phyloP scores from a whole-genome alignment of 352 stramenopile species.

The Pythium aristosporum region DNA sequence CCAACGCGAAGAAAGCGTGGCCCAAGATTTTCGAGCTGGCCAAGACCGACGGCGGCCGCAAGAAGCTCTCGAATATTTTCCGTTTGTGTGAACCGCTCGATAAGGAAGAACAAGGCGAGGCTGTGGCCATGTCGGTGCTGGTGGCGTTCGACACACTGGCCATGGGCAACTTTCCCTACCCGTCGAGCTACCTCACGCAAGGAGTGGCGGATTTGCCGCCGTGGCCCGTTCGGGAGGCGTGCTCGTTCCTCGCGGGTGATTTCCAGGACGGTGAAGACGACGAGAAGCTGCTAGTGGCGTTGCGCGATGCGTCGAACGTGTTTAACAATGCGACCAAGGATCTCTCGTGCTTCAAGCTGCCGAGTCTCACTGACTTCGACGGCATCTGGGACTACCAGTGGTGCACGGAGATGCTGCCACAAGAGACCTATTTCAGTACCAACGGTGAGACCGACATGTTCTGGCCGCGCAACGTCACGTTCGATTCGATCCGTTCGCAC shows the following conservation, averaged over 20 bases:
- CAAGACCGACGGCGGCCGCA: conserved; percentile 52
- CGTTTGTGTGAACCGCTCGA: conserved; percentile 62
- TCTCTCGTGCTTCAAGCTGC: conserved; percentile 72
- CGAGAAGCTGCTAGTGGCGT: conserved; percentile 40
- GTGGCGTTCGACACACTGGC: conserved; percentile 92
- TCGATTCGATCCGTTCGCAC: conserved; percentile 51
- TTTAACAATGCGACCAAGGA: conserved; percentile 89
- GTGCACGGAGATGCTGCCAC: conserved; percentile 91
- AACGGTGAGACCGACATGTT: conserved; percentile 93
- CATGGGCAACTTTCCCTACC: conserved; percentile 96
- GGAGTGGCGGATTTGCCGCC: conserved; percentile 74
- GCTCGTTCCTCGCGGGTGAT: conserved; percentile 55
- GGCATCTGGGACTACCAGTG: conserved; percentile 92
- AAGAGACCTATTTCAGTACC: conserved; percentile 88
- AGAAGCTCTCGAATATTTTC: conserved; percentile 61
- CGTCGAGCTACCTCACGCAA: conserved; percentile 91
- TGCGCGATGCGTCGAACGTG: conserved; percentile 74
- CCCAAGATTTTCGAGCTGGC: conserved; percentile 69
- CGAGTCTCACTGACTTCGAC: conserved; percentile 68
- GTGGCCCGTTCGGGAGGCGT: conserved; percentile 92
- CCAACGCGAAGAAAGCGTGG: conserved; percentile 84
- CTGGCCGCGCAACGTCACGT: conserved; percentile 70
- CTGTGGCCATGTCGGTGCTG: conserved; percentile 71
- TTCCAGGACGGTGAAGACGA: conserved; percentile 37
- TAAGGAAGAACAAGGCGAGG: conserved; percentile 41